These are phyloP conservation scores for Dorcoceras hygrometricum DNA, from an alignment of 257 asterid species.

Conservation along the genomic window DNA sequence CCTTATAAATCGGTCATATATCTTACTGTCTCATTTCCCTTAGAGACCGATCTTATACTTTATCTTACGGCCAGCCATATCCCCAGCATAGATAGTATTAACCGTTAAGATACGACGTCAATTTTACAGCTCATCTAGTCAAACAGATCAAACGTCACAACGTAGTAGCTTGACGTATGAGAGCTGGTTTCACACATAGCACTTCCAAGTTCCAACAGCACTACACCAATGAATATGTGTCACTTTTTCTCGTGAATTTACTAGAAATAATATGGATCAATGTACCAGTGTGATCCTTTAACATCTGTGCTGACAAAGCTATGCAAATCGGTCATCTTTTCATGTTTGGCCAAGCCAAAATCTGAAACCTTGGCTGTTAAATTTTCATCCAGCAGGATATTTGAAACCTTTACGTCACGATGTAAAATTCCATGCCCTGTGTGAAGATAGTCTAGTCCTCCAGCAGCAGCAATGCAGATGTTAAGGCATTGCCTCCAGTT, in stretches of 20 bases:
- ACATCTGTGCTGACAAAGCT: conserved; percentile 33
- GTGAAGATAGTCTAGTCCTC: conserved; percentile 39
- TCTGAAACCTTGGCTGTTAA: conserved; percentile 43
- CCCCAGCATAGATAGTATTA: no score
- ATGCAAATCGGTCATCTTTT: conserved; percentile 22
- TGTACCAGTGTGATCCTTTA: conserved; percentile 39
- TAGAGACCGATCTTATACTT: no score
- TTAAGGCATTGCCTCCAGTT: conserved; percentile 34
- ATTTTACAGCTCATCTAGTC: no score
- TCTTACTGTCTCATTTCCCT: no score
- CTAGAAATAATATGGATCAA: conserved; percentile 36
- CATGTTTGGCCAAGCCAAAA: conserved; percentile 42
- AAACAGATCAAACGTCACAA: no score
- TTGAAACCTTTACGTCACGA: conserved; percentile 41
- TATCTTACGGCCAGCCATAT: no score
- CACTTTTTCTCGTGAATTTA: conserved; percentile 34
- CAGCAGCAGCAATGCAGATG: conserved; percentile 37
- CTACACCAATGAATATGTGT: conserved; percentile 43
- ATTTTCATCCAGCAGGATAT: conserved; percentile 37
- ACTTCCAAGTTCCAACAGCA: conserved; percentile 44
- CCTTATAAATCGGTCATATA: no score
- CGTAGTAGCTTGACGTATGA: no score
- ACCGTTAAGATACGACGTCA: no score
- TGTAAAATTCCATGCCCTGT: conserved; percentile 34
- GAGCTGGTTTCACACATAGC: conserved; percentile 36